Base-by-base conservation (phyloP, 164 flowering plant species). In the Taxillus chinensis region DNA sequence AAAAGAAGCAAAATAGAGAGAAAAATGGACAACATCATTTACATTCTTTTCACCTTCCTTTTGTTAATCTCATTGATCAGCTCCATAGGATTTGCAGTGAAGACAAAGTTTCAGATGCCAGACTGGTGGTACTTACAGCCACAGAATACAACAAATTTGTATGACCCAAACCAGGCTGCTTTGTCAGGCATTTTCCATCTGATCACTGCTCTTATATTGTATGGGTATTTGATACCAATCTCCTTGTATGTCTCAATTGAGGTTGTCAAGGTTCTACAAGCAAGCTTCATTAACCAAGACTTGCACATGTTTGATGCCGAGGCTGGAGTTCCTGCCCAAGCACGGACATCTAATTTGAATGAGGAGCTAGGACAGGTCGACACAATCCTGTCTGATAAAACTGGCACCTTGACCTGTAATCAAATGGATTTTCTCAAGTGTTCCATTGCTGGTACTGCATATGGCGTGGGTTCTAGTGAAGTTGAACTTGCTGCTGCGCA, bases 281-380 rank as follows among this genome's bases (percentile, higher is more conserved):
- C 98, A 45, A 67, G 70, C 12, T 84, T 92, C 67, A 92, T 92
- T 60, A 83, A 92, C 78, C 77, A 82, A 55, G 98, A 92, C 73
- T 55, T 83, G 49, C 78, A 77, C 50, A 87, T 92, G 96, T 92
- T 81, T 75, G 92, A 89, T 77, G 95, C 84, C 55, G 95, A 89
- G 65, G 76, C 80, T 6, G 89, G 90, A 55, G 79, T 58, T 70
- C 74, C 90, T 63, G 90, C 95, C 14, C 74, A 74, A 55, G 98
- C 98, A 40, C 74, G 96, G 58, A 92, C 96, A 52, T 92, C 98
- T 64, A 91, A 91, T 72, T 78, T 91, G 72, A 91, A 91, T 64
- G 98, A 91, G 79, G 98, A 91, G 75, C 78, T 91, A 67, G 98
- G 98, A n/a, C 96, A 89, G 75, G 96, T 91, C 16, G 92, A 89